Percentiles rank a stretch among this genome's conserved stretches.
Conservation (phyloP, 257 asterid species). For the Solanum verrucosum region DNA sequence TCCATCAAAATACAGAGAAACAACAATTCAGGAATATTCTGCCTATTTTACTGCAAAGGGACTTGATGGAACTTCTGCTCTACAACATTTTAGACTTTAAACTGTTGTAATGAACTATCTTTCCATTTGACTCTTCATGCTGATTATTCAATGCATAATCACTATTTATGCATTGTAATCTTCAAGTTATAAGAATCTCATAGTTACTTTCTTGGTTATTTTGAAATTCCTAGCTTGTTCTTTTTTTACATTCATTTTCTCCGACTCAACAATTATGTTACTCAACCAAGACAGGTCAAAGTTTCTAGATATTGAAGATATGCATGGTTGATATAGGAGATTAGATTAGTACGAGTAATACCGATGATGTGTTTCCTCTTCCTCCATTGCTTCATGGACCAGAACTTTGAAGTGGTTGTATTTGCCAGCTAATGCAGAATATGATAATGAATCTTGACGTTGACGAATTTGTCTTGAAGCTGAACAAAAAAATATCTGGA, state of each 20-base stretch:
- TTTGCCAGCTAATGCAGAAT: not conserved
- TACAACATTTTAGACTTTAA: conserved; percentile 43
- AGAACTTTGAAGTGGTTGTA: not conserved
- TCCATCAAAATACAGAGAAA: conserved; percentile 50
- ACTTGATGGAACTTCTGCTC: conserved; percentile 38
- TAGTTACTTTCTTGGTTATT: not conserved
- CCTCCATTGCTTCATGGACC: not conserved
- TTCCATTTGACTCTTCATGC: not conserved
- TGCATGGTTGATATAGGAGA: not conserved
- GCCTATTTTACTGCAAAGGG: conserved; percentile 29
- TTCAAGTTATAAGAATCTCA: not conserved
- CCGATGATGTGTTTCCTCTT: not conserved
- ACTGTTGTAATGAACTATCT: not conserved
- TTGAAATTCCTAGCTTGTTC: not conserved
- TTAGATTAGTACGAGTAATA: not conserved
- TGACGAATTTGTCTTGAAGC: not conserved
- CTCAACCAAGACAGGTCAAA: not conserved
- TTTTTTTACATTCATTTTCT: not conserved
- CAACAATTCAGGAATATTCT: conserved; percentile 39
- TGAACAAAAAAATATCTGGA: not conserved
- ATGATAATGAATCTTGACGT: not conserved
- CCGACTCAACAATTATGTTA: not conserved
- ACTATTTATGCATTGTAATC: not conserved
- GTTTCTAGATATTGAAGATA: not conserved
- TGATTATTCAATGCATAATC: not conserved